Evolutionary conservation across 2,329 filamentous ascomycete genomes (phyloP), one percentile per base, ranked within the genome.

Genomic region (Salinomyces thailandicus): DNA sequence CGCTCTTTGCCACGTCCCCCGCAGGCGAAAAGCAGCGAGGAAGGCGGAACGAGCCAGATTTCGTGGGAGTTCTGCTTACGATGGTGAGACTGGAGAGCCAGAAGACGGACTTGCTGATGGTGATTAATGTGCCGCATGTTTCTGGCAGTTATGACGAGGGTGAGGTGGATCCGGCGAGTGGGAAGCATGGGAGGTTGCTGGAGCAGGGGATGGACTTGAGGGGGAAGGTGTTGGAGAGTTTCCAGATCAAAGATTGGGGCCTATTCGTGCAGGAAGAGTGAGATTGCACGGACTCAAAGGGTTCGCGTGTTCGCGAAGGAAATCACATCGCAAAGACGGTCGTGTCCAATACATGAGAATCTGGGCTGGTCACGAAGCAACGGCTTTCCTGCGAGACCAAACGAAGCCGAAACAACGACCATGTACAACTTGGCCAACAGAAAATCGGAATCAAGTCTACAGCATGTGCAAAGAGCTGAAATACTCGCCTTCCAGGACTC

Each of bases 111-210:
- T 64, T 96, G 26, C 66, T 94, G 31, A 76, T 94, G 44, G 83
- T 83, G 27, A 75, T 94, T 54, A 95, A 94, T 61, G 82, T 93
- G 32, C 89, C 87, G 18, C 81, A 91, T 55, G 79, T 85, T 48
- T 71, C 75, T 49, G 79, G 79, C 44, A 75, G 82, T 58, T 85
- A 85, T 55, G 69, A 78, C 50, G 74, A 78, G 58, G 78, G 80
- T 6, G 78, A 85, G 19, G 75, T 89, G 12, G 75, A 84, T 53
- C 62, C 79, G 38, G 70, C 76, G 53, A 61, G 76, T 38, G 77
- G 77, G 12, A 77, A 73, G 55, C 71, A 73, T 52, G 81, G 79
- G 3, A 71, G 75, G 58, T 62, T 83, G 45, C 78, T 84, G 51
- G 79, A 78, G 35, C 71, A 50, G 16, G 64, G 58, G 18, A 45